Evolutionary conservation across 306 rosid genomes (phyloP).

Genomic region (Astragalus glycyphyllos): DNA sequence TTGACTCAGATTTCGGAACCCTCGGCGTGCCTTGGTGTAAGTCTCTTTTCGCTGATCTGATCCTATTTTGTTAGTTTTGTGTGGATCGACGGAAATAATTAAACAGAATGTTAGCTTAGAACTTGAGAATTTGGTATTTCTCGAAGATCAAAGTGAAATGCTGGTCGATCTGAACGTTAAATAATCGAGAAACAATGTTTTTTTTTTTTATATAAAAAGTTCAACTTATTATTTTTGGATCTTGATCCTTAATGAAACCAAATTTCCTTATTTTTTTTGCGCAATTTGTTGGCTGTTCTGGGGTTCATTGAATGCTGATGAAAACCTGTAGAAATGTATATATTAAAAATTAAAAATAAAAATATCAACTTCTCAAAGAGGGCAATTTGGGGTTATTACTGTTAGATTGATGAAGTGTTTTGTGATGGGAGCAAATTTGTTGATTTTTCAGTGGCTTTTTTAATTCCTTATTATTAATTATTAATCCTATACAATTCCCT

Average conservation of each 20-base stretch:
- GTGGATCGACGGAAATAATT: slow-evolving; percentile 8
- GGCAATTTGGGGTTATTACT: slow-evolving; percentile 5
- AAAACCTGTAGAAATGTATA: slow-evolving; percentile 2
- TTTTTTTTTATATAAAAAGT: background rate
- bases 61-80: background rate
- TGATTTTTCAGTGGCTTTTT: slow-evolving; percentile 13
- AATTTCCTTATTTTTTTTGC: slow-evolving; percentile 21
- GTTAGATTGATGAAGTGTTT: background rate
- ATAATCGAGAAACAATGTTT: background rate
- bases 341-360: background rate
- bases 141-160: slow-evolving; percentile 1
- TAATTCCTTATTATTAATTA: background rate
- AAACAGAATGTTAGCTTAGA: background rate
- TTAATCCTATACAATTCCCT: background rate
- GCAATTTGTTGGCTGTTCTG: background rate
- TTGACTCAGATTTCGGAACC: slow-evolving; percentile 87
- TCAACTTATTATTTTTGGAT: slow-evolving; percentile 26
- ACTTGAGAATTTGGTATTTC: background rate
- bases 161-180: slow-evolving; percentile 14
- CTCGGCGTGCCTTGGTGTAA: slow-evolving; percentile 99
- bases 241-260: slow-evolving; percentile 12
- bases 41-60: slow-evolving; percentile 49
- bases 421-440: slow-evolving; percentile 27
- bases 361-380: slow-evolving; percentile 3
- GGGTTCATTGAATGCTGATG: slow-evolving; percentile 8